These are phyloP conservation scores for Pestalotiopsis sp. DNA, from an alignment of 2,329 filamentous ascomycete species.

Conservation along the genomic window DNA sequence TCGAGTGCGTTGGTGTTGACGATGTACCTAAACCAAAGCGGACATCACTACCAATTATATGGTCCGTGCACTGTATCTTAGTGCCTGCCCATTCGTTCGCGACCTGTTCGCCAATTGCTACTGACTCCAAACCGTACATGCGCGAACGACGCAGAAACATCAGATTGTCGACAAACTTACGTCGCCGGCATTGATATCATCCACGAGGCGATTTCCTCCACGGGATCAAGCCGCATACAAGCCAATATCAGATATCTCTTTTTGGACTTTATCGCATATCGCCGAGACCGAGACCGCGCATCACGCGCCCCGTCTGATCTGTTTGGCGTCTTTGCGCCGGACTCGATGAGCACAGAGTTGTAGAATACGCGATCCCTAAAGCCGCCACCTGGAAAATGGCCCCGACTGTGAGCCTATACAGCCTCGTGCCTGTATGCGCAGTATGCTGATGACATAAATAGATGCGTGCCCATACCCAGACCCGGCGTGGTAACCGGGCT, in stretches of 20 bases:
- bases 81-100: not conserved
- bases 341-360: not conserved
- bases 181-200: not conserved
- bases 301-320: not conserved
- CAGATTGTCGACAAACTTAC: not conserved
- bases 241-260: not conserved
- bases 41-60: not conserved
- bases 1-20: no score
- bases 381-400: not conserved
- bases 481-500: constrained; percentile 58
- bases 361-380: not conserved
- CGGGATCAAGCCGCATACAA: not conserved
- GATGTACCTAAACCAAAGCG: no score
- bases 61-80: not conserved
- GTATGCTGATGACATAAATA: constrained; percentile 10
- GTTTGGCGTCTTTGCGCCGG: not conserved
- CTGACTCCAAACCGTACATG: not conserved
- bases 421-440: not conserved
- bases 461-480: constrained; percentile 42
- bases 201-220: not conserved
- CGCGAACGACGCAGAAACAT: not conserved
- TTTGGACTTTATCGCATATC: not conserved
- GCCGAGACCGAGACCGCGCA: not conserved
- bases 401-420: constrained; percentile 6
- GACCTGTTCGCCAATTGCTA: constrained; percentile 4